Conservation (phyloP, 768 basidiomycete genomes). For the Tulasnella sp. region DNA sequence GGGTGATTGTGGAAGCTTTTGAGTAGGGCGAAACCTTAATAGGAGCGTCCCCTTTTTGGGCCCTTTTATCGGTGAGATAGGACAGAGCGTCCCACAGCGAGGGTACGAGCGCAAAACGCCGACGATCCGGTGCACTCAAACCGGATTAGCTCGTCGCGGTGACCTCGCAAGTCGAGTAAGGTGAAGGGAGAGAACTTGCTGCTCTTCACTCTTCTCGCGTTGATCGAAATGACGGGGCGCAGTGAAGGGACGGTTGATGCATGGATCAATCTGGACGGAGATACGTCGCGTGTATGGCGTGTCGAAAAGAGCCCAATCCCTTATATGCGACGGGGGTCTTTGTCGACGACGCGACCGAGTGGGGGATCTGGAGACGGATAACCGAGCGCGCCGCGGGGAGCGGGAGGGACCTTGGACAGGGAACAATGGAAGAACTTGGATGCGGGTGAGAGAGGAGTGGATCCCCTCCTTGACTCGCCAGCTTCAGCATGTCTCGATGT, state of each 20-base stretch:
- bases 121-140: slow-evolving; percentile 1
- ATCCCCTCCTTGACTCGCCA: not conserved
- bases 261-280: not conserved
- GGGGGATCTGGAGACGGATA: slow-evolving; percentile 1
- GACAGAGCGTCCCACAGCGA: not conserved
- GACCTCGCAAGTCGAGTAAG: not conserved
- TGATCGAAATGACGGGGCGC: slow-evolving; percentile 4
- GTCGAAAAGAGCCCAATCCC: not conserved
- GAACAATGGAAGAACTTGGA: slow-evolving; percentile 4
- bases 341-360: not conserved
- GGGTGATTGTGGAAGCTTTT: not conserved
- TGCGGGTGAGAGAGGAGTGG: not conserved
- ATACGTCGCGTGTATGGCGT: not conserved
- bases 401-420: not conserved
- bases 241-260: not conserved
- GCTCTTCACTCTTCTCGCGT: not conserved
- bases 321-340: not conserved
- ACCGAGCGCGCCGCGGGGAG: not conserved
- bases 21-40: slow-evolving; percentile 13
- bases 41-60: not conserved
- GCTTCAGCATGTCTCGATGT: slow-evolving; percentile 3
- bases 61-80: slow-evolving; percentile 12
- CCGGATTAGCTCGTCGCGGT: slow-evolving; percentile 19
- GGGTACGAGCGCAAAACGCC: slow-evolving; percentile 3
- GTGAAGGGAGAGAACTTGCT: not conserved